Evolutionary conservation across 352 stramenopile species (phyloP), one percentile per base, ranked within the genome.

Genomic region (Phytophthora melonis): DNA sequence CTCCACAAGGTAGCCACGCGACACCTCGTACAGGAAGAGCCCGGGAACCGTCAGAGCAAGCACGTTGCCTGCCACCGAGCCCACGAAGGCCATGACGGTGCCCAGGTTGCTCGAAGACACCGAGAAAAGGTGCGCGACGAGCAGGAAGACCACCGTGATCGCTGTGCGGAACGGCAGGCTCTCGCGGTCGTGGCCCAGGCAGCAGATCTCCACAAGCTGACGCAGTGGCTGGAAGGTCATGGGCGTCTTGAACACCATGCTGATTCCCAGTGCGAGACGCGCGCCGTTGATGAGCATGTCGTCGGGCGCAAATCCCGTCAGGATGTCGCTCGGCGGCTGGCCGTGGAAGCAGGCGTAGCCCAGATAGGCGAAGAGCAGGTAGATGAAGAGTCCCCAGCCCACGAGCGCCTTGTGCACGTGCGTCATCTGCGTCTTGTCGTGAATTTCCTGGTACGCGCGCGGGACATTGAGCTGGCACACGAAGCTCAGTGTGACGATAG

Each of bases 191-290:
- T 91, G 87, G 43, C 87, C 87, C 5, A 94, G 67, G 68, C 83
- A 92, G 49, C 81, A 83, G 62, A 94, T 82, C 74, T 94, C 86
- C 32, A 93, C 78, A 32, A 89, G 83, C 55, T 94, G 87, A 55
- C 86, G 87, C 66, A 96, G 70, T 53, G 89, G 89, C 74, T 96
- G 89, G 83, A 94, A 96, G 5, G 85, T 93, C 86, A 96, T 93
- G 4, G 89, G 89, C 34, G 87, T 93, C 81, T 94, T 94, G 64
- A 92, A 76, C 43, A 96, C 71, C 87, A 93, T 93, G 52, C 84
- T 93, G 18, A 84, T 62, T 9, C 87, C 89, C 18, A 96, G 78
- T 18, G 86, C 90, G 11, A 96, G 67, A 6, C 87, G 86, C 30
- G 88, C 89, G 43, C 83, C 88, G 63, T 96, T 96, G 68, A 96